A percentile compares a stretch with the other conserved stretches of the same genome.
Evolutionary conservation across 2,329 filamentous ascomycete species (phyloP).

Genomic region (Aspergillus phoenicis): DNA sequence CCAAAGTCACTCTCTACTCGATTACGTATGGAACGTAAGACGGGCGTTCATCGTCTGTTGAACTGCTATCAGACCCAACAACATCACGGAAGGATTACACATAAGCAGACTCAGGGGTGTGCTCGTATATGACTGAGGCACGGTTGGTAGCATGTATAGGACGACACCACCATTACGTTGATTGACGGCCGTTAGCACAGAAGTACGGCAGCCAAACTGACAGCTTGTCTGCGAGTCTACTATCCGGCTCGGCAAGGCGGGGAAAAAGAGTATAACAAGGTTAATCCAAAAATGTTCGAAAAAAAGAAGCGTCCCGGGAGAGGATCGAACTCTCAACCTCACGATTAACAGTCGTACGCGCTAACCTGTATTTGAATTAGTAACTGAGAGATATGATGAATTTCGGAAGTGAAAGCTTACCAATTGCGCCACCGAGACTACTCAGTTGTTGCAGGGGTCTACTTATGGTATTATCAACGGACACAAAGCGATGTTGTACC

Average conservation of each 20-base stretch:
- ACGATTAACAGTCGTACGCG: conserved; percentile 3
- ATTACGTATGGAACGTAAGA: no score
- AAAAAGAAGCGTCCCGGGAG: neutral
- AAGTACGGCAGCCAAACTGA: no score
- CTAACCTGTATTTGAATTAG: neutral
- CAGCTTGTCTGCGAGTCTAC: no score
- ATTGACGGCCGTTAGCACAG: no score
- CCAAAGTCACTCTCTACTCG: no score
- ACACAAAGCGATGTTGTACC: neutral
- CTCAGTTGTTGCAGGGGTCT: neutral
- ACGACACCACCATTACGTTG: no score
- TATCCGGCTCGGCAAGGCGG: neutral
- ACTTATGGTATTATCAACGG: neutral
- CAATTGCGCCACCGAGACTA: conserved; percentile 3
- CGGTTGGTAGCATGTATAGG: no score
- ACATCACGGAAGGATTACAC: no score
- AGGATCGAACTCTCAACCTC: neutral
- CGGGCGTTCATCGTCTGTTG: no score
- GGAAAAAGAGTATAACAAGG: neutral
- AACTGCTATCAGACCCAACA: no score
- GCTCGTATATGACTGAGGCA: no score
- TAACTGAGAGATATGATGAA: neutral
- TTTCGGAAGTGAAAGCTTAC: neutral
- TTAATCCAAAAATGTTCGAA: neutral
- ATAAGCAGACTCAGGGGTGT: no score